Conservation (phyloP, 2,329 filamentous ascomycete genomes). For the Parascedosporium putredinis region DNA sequence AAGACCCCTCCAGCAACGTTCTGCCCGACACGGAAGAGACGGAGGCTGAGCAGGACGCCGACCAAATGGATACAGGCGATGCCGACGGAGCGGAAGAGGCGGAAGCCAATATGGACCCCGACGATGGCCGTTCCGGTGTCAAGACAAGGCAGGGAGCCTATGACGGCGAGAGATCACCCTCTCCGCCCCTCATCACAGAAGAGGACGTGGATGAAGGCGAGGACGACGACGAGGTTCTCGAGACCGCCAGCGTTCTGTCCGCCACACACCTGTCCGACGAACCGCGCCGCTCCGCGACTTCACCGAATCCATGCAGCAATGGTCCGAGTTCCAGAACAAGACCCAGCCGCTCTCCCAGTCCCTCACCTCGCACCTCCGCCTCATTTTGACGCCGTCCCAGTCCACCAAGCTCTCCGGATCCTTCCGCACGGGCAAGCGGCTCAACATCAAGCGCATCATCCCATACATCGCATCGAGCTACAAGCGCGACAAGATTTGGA, state of each 20-base stretch:
- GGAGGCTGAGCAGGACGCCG: slow-evolving; percentile 35
- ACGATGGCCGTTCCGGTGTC: slow-evolving; percentile 49
- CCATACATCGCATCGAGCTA: slow-evolving; percentile 97
- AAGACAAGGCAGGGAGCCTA: slow-evolving; percentile 49
- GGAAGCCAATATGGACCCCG: slow-evolving; percentile 28
- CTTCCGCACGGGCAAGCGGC: slow-evolving; percentile 92
- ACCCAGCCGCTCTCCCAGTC: slow-evolving; percentile 82
- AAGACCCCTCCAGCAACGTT: slow-evolving; percentile 34
- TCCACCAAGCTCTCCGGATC: slow-evolving; percentile 94
- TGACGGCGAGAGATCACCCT: slow-evolving; percentile 36
- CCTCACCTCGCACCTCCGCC: slow-evolving; percentile 84
- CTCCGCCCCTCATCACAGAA: slow-evolving; percentile 19
- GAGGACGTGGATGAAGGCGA: slow-evolving; percentile 35
- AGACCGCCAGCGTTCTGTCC: slow-evolving; percentile 54
- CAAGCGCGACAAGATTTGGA: slow-evolving; percentile 99
- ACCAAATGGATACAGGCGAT: slow-evolving; percentile 19
- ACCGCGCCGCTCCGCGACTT: slow-evolving; percentile 35
- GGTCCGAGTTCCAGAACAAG: slow-evolving; percentile 72
- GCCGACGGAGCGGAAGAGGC: slow-evolving; percentile 31
- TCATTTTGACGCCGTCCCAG: slow-evolving; percentile 89
- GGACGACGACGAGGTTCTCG: slow-evolving; percentile 38
- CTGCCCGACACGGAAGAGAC: slow-evolving; percentile 44
- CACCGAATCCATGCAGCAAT: slow-evolving; percentile 57
- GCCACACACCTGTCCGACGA: slow-evolving; percentile 57
- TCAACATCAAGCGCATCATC: slow-evolving; percentile 99